Evolutionary conservation across 371 early-diverging fungal species (phyloP).

Genomic region (Syncephalis fuscata): DNA sequence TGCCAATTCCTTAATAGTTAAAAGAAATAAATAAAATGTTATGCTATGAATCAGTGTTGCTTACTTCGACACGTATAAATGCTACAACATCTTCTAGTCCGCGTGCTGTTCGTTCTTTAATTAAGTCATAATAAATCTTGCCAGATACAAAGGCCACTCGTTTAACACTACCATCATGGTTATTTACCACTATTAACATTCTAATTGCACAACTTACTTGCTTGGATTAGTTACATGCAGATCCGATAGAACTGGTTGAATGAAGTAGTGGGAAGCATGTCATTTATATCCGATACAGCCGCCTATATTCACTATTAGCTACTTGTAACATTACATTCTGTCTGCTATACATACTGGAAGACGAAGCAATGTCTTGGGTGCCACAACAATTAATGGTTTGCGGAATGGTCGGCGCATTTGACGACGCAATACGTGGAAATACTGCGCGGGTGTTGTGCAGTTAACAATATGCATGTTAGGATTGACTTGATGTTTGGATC

Average conservation of each 20-base stretch:
- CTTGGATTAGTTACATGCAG: background rate
- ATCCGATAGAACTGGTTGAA: slow-evolving; percentile 72
- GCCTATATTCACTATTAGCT: slow-evolving; percentile 5
- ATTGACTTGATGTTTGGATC: slow-evolving; percentile 20
- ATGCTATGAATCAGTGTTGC: too few species aligned
- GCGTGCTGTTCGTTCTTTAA: slow-evolving; percentile 49
- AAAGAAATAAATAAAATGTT: too few species aligned
- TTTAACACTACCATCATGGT: slow-evolving; percentile 24
- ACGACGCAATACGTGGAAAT: slow-evolving; percentile 87
- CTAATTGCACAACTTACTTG: background rate
- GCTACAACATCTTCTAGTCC: slow-evolving; percentile 55
- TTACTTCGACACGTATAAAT: slow-evolving; percentile 50
- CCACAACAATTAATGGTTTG: slow-evolving; percentile 80
- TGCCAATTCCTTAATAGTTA: slow-evolving; percentile 50
- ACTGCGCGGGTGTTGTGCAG: slow-evolving; percentile 90
- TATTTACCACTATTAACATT: too few species aligned
- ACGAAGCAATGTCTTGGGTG: slow-evolving; percentile 74
- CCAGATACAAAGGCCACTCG: slow-evolving; percentile 76
- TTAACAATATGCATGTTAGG: slow-evolving; percentile 88
- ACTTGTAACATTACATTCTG: background rate
- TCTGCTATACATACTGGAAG: slow-evolving; percentile 13
- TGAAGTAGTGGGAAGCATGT: slow-evolving; percentile 68
- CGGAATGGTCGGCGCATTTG: slow-evolving; percentile 76
- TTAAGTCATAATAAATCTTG: slow-evolving; percentile 81
- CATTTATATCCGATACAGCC: slow-evolving; percentile 55